phyloP scores from a whole-genome alignment of 2,329 filamentous ascomycete genomes.

The Aspergillus amoenus region DNA sequence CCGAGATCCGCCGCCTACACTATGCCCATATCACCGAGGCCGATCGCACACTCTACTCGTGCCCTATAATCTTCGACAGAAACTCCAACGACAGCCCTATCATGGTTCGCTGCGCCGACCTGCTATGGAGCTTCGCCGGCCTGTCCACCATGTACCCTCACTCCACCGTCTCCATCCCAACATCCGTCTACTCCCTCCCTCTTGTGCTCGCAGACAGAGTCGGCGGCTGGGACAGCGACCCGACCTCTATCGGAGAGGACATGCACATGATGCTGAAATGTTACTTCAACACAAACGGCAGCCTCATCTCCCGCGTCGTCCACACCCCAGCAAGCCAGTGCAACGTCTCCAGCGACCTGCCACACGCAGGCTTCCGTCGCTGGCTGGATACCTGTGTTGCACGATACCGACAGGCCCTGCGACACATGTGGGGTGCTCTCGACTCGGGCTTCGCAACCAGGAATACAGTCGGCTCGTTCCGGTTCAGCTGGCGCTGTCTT shows the following conservation, averaged over 20 bases:
- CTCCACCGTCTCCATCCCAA: slow-evolving; percentile 67
- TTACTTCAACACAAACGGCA: slow-evolving; percentile 71
- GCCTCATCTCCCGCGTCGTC: slow-evolving; percentile 63
- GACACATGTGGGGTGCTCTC: slow-evolving; percentile 74
- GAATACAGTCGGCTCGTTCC: slow-evolving; percentile 44
- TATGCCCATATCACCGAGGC: slow-evolving; percentile 42
- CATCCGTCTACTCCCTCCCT: slow-evolving; percentile 71
- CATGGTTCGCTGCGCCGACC: slow-evolving; percentile 68
- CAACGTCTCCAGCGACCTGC: slow-evolving; percentile 4
- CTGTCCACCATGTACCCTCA: slow-evolving; percentile 66
- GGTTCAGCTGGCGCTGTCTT: slow-evolving; percentile 2
- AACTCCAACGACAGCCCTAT: slow-evolving; percentile 68
- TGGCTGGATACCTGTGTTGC: slow-evolving; percentile 58
- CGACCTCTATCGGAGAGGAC: slow-evolving; percentile 72
- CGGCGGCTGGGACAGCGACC: slow-evolving; percentile 69
- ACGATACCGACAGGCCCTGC: slow-evolving; percentile 69
- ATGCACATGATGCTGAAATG: slow-evolving; percentile 78
- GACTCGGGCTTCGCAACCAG: slow-evolving; percentile 67
- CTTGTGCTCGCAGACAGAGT: slow-evolving; percentile 67
- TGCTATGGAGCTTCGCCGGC: slow-evolving; percentile 70
- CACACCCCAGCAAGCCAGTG: slow-evolving; percentile 62
- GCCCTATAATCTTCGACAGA: slow-evolving; percentile 72
- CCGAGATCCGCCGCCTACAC: slow-evolving; percentile 64
- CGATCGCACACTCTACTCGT: slow-evolving; percentile 63
- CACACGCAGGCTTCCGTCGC: slow-evolving; percentile 36